Conservation (phyloP, 148 eudicot species). For the Tetragonia tetragonoides region DNA sequence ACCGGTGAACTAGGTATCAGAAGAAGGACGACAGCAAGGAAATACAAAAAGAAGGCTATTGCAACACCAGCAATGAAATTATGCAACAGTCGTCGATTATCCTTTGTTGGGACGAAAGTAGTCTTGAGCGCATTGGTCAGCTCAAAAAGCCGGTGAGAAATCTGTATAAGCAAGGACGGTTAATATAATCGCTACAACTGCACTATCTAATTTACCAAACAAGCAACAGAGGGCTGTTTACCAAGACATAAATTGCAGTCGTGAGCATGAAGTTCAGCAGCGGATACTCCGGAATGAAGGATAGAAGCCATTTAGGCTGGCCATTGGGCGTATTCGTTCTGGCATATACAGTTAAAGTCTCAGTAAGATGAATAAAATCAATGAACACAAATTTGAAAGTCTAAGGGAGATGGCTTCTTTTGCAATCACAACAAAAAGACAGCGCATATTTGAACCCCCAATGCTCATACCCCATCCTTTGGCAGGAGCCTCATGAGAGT, state of each 20-base stretch:
- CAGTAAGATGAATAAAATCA: neutral
- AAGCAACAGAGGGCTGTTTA: conserved; percentile 28
- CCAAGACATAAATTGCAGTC: conserved; percentile 83
- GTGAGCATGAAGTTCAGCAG: conserved; percentile 96
- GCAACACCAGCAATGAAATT: conserved; percentile 79
- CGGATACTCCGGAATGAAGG: conserved; percentile 83
- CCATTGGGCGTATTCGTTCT: conserved; percentile 90
- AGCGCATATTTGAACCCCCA: too few species aligned
- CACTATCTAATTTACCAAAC: neutral
- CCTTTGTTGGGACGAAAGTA: conserved; percentile 83
- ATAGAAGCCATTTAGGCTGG: conserved; percentile 96
- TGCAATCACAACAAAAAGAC: too few species aligned
- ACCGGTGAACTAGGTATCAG: conserved; percentile 62
- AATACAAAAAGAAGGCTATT: conserved; percentile 62
- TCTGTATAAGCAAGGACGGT: conserved; percentile 42
- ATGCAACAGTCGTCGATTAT: conserved; percentile 64
- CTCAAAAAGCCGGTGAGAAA: conserved; percentile 85
- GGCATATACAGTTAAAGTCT: conserved; percentile 13
- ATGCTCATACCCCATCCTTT: too few species aligned
- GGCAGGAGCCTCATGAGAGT: too few species aligned
- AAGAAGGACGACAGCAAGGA: conserved; percentile 63
- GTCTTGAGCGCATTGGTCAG: conserved; percentile 74
- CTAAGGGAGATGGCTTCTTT: too few species aligned
- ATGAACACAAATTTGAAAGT: neutral
- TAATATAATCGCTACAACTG: neutral